phyloP scores from a whole-genome alignment of 1,139 yeast species.

The Candida sanyaensis region DNA sequence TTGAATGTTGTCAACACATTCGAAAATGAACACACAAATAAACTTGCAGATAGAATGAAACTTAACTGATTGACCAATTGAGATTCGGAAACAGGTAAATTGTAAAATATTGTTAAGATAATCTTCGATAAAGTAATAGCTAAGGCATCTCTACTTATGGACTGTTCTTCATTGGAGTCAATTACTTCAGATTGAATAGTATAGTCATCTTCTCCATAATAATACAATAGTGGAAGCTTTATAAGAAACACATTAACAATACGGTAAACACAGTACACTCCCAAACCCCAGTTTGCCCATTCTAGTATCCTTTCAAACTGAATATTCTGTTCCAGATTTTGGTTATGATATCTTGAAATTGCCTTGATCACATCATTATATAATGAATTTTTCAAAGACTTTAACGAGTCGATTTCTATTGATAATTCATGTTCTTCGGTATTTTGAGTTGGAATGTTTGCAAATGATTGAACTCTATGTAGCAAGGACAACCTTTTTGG shows the following conservation, averaged over 20 bases:
- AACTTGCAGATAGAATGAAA: slow-evolving; percentile 61
- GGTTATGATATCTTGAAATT: slow-evolving; percentile 18
- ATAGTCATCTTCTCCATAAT: slow-evolving; percentile 6
- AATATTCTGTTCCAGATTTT: slow-evolving; percentile 8
- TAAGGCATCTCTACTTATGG: slow-evolving; percentile 51
- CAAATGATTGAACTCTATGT: slow-evolving; percentile 47
- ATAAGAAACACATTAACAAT: slow-evolving; percentile 48
- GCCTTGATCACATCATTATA: slow-evolving; percentile 31
- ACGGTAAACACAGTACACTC: slow-evolving; percentile 67
- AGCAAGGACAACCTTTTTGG: slow-evolving; percentile 20
- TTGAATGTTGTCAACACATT: slow-evolving; percentile 57
- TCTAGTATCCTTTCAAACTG: slow-evolving; percentile 12
- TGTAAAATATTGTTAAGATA: slow-evolving; percentile 26
- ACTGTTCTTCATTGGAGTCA: slow-evolving; percentile 13
- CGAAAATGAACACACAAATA: slow-evolving; percentile 69
- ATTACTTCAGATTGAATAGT: slow-evolving; percentile 4
- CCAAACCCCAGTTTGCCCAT: slow-evolving; percentile 35
- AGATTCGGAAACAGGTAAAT: slow-evolving; percentile 41
- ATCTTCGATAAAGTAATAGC: slow-evolving; percentile 66
- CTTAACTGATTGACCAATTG: slow-evolving; percentile 66
- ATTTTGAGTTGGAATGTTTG: slow-evolving; percentile 27
- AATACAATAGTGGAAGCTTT: slow-evolving; percentile 34
- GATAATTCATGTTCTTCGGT: slow-evolving; percentile 35
- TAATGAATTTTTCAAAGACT: slow-evolving; percentile 25
- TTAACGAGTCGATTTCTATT: slow-evolving; percentile 38